Evolutionary conservation across 352 stramenopile genomes (phyloP).

Genomic region (Phytopythium delawarense): DNA sequence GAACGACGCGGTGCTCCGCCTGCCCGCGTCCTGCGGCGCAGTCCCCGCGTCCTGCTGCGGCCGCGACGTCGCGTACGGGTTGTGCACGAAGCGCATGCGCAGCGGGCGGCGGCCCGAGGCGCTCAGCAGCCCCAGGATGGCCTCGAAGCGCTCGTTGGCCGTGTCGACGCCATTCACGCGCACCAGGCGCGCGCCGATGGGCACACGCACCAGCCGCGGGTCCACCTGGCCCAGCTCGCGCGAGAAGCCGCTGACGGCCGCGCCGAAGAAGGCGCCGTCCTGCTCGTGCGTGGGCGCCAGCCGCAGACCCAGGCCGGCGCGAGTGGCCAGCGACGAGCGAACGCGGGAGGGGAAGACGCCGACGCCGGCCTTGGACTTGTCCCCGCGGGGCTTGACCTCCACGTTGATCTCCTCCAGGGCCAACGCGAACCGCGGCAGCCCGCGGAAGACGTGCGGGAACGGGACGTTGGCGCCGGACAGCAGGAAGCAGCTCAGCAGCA

Average conservation of each 20-base stretch:
- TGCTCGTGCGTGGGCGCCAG: constrained; percentile 61
- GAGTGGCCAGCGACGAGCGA: constrained; percentile 51
- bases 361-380: neutral
- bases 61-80: constrained; percentile 29
- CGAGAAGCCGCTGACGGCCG: constrained; percentile 64
- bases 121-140: constrained; percentile 38
- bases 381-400: constrained; percentile 29
- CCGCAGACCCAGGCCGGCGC: constrained; percentile 47
- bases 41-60: neutral
- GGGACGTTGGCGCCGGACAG: constrained; percentile 69
- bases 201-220: constrained; percentile 46
- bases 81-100: constrained; percentile 62
- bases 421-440: constrained; percentile 69
- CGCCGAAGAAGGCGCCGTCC: constrained; percentile 55
- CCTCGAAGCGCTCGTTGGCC: constrained; percentile 52
- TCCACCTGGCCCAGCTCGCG: constrained; percentile 56
- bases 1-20: neutral
- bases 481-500: constrained; percentile 66
- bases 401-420: constrained; percentile 72
- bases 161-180: constrained; percentile 71
- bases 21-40: neutral
- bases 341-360: constrained; percentile 61
- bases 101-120: constrained; percentile 22
- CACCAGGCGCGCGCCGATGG: constrained; percentile 59
- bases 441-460: constrained; percentile 63